Base-by-base conservation (phyloP, 2,329 filamentous ascomycete genomes). In the Nigrograna mackinnonii region DNA sequence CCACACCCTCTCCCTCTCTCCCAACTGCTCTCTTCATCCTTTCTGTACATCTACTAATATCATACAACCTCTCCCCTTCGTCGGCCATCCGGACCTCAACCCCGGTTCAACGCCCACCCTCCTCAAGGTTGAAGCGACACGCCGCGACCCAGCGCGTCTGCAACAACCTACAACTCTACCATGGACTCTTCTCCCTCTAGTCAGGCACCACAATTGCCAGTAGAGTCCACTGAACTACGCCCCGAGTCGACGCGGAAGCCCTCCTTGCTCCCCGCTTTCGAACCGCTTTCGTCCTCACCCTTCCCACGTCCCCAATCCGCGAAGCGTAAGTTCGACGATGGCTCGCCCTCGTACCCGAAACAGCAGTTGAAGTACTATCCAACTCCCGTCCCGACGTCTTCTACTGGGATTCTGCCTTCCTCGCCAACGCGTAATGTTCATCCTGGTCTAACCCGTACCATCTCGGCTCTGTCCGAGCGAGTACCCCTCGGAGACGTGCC, bases 321-420 rank as follows among this genome's bases (percentile, higher is more conserved):
- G 36, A 91, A 91, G 73, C 83, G 86, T 64, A 86, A 84, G 61
- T 74, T 71, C 55, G 67, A 69, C 40, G 80, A 79, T 45, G 73
- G 73, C 46, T 74, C 69, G 42, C 70, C 69, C 47, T 69, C 68
- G 16, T 61, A 64, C 55, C 62, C 72, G 45, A 73, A 71, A 54
- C 76, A 76, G 43, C 77, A 79, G 52, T 70, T 79, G 54, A 90
- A 86, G 62, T 74, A 72, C 58, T 97, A 97, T 72, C 94, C 94
- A 31, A 97, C 94, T 3, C 94, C 94, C 1, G 81, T 95, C 47
- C 91, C 92, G 16, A 96, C 92, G 4, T 97, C 94, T 3, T 95
- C 90, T 54, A 96, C 92, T 34, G 89, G 89, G 60, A 89, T 96
- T 58, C 76, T 96, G 54, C 90, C 89, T 35, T 95, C 91, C 42